phyloP scores from a whole-genome alignment of 2,329 filamentous ascomycete genomes.

The Botrytis paeoniae region DNA sequence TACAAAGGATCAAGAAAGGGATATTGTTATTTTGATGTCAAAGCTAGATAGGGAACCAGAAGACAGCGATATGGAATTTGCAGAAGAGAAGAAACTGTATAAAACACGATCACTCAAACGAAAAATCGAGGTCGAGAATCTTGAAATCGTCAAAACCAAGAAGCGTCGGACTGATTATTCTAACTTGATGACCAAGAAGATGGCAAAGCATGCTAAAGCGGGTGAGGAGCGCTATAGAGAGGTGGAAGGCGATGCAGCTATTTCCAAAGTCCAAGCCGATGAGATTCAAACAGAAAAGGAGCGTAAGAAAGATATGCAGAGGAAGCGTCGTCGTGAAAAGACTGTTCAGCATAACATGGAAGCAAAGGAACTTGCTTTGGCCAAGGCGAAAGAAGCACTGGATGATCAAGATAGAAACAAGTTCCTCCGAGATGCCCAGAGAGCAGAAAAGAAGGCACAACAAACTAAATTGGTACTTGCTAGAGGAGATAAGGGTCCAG shows the following conservation, averaged over 20 bases:
- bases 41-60: slow-evolving; percentile 57
- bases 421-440: slow-evolving; percentile 80
- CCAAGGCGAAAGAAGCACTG: slow-evolving; percentile 71
- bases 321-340: slow-evolving; percentile 92
- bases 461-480: slow-evolving; percentile 85
- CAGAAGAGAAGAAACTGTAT: slow-evolving; percentile 50
- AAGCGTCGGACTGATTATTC: slow-evolving; percentile 59
- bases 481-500: slow-evolving; percentile 78
- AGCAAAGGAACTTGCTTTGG: slow-evolving; percentile 78
- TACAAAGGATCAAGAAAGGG: slow-evolving; percentile 61
- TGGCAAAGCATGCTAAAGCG: slow-evolving; percentile 65
- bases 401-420: slow-evolving; percentile 81
- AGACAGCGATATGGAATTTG: slow-evolving; percentile 55
- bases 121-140: slow-evolving; percentile 59
- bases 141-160: slow-evolving; percentile 64
- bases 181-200: slow-evolving; percentile 56
- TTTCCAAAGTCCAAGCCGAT: slow-evolving; percentile 82
- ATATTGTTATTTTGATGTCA: slow-evolving; percentile 64
- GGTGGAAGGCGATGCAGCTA: slow-evolving; percentile 74
- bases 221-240: slow-evolving; percentile 76
- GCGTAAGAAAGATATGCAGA: slow-evolving; percentile 99
- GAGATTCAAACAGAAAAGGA: slow-evolving; percentile 95
- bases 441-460: slow-evolving; percentile 87
- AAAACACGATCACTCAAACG: slow-evolving; percentile 64
- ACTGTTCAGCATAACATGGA: slow-evolving; percentile 92